Base-by-base conservation (phyloP, 768 basidiomycete species). In the Ramaria sp. region DNA sequence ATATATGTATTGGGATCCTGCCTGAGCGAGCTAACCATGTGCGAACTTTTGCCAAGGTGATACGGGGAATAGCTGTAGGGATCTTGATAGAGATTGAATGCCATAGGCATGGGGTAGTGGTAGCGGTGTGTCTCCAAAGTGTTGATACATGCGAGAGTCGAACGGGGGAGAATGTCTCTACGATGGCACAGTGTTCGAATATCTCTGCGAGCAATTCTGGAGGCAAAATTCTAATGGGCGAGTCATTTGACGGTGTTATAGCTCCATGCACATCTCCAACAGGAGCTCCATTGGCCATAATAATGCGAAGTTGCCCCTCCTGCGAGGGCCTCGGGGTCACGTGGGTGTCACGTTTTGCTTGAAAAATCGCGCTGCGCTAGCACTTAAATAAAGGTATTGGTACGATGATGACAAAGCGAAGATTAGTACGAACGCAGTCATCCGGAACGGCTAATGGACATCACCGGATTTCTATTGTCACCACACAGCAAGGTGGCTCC, bases 191-290 rank as follows among this genome's bases (percentile, higher is more conserved):
- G 3, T 64, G 57, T 7, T 59, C 64, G 65, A 87, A 86, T 44
- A 84, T 77, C 55, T 83, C 77, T 58, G 78, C 71, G 25, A 86
- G 72, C 12, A 88, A 64, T 56, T 88, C 85, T 10, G 75, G 67
- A 0, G 85, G 85, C 15, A 86, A 67, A 30, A 51, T 52, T 8
- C 59, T 50, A 16, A 74, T 65, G 20, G 43, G 58, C 51, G 22
- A 18, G 24, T 16, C 39, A 41, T 6, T 16, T 7, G 10, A 22
- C 39, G 13, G 39, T 10, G 39, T n/a, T 41, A 22, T n/a, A 7
- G 39, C 13, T 34, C 13, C 32, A 34, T 34, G 9, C 32, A 34
- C 13, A 34, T 34, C 7, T 34, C 32, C 3, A 9, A 8, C 32
- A 34, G n/a, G n/a, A n/a, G 32, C 32, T 34, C 9, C 9, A 34